Evolutionary conservation across 345 rosid species (phyloP), one percentile per base, ranked within the genome.

Genomic region (Brassica juncea): DNA sequence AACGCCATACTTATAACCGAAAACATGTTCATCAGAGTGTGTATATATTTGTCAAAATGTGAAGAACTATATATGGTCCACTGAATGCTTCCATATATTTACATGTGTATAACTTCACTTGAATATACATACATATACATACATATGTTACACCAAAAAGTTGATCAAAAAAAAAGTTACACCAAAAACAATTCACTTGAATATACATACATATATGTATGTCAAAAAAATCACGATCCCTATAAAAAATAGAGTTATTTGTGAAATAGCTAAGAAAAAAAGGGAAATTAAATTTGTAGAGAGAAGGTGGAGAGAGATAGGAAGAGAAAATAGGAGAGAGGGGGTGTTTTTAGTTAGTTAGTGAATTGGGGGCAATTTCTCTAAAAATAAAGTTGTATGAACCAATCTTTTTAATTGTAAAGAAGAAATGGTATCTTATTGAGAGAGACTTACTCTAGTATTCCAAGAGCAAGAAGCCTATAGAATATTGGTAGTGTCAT

Each of bases 371-470:
- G 25, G 25, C 25, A 23, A 23, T 23, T 23, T 23, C 25, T 23
- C 25, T 23, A 23, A 23, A 73, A 19, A 6, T 39, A 72, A 72
- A 72, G 72, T 72, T 39, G 71, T 34, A 35, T 54, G 63, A 23
- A 60, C 80, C 14, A n/a, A 77, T 60, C 70, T 77, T 77, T 61
- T 2, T 77, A 77, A 49, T 4, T 49, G 64, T 66, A 71, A 77
- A 54, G 76, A 5, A 71, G 16, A 32, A 71, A 35, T 55, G 47
- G 6, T 9, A 35, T 47, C 34, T 47, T 58, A 15, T 14, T 67
- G 82, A 79, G 73, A 77, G 77, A 82, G 78, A 67, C 71, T 81
- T 91, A 94, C 99, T 94, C 99, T 6, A 94, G 86, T 79, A 92
- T 83, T 74, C 86, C 97, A 35, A 94, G 97, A 54, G 68, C 81